These are phyloP conservation scores for Melaleuca alternifolia DNA, from an alignment of 345 rosid species.

Conservation along the genomic window DNA sequence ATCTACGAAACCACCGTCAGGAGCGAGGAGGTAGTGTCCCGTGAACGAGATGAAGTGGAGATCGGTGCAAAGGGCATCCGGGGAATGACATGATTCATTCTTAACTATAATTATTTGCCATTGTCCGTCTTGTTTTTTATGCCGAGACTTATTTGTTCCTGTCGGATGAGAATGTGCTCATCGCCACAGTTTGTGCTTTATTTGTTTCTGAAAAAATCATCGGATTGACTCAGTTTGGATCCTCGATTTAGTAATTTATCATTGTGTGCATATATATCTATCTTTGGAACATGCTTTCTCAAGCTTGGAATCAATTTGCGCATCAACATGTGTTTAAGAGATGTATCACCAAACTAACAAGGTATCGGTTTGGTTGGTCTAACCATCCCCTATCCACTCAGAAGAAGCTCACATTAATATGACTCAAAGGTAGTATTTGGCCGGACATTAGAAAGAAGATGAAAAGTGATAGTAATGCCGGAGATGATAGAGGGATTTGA, in stretches of 20 bases:
- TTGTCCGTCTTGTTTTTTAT: too few relatives aligned
- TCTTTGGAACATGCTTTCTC: background rate
- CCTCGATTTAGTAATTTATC: too few relatives aligned
- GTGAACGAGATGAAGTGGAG: background rate
- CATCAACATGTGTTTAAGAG: background rate
- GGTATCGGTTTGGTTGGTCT: background rate
- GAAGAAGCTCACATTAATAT: too few relatives aligned
- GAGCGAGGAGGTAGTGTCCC: background rate
- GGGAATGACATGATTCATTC: background rate
- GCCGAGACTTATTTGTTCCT: background rate
- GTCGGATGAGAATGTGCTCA: too few relatives aligned
- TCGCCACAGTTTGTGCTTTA: background rate
- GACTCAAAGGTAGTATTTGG: background rate
- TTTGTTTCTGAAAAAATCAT: background rate
- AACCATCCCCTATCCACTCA: background rate
- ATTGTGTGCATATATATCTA: too few relatives aligned
- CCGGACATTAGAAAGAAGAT: background rate
- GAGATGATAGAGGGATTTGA: background rate
- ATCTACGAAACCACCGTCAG: background rate
- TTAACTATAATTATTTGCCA: background rate
- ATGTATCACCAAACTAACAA: background rate
- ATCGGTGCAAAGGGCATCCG: background rate
- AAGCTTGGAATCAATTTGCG: background rate
- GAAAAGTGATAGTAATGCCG: background rate
- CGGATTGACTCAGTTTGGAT: too few relatives aligned